Evolutionary conservation across 306 rosid species (phyloP), one percentile per base, ranked within the genome.

Genomic region (Lathyrus aphaca): DNA sequence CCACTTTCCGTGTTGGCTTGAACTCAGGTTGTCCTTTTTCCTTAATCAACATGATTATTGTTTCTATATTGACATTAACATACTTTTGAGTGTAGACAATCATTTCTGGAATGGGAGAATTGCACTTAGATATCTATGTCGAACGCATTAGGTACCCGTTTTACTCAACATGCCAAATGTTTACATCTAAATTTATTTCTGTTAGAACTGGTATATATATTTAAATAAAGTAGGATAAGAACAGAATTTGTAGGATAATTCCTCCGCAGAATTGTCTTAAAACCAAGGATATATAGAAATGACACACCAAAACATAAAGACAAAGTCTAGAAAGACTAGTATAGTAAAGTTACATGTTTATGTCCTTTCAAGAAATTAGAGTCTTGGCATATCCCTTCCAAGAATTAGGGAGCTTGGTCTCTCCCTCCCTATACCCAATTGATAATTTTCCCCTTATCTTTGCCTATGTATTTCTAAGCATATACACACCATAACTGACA

Each of bases 61-160:
- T n/a, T n/a, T n/a, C n/a, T n/a, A 30, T 30, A 50, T 11, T 77
- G 76, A 25, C 54, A 59, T 48, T 70, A 25, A 23, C 73, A 40
- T 64, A 37, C 53, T 46, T 32, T 62, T 72, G 73, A 79, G 50
- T 68, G 37, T 70, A 94, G 99, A 94, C 99, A 14, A 94, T 94
- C 78, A 94, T 94, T 73, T 94, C 99, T 32, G 97, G 97, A 75
- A 94, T 94, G 99, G 99, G 99, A 66, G 99, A 94, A 81, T 81
- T 94, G 79, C 99, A 94, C 83, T 87, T 94, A 82, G 99, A 94
- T 72, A 82, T 94, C 69, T 94, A 94, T 66, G 97, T 94, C 66
- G 99, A 94, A 77, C 96, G 99, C 76, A 94, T 94, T 37, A 82
- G 97, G 99, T 94, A 70, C 56, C 50, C 29, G 29, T 55, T 57